Evolutionary conservation across 192 early-diverging fungal species (phyloP), one percentile per base, ranked within the genome.

Genomic region (Thoreauomyces humboldtii): DNA sequence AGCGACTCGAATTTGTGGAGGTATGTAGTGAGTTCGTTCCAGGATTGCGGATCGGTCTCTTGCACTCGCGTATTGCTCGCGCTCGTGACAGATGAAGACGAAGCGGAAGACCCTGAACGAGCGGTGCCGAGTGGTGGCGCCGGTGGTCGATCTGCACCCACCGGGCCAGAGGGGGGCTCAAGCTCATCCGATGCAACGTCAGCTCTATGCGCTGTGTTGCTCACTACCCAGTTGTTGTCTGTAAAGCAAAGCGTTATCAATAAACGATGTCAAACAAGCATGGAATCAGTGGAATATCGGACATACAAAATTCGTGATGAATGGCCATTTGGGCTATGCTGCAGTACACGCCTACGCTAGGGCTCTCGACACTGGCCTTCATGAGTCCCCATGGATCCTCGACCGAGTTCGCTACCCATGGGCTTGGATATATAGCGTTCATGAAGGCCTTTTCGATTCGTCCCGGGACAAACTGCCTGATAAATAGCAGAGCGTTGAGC

Each of bases 21-120:
- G 52, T 76, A 77, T n/a, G 74, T 73, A 9, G 58, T 62, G 9
- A 80, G 61, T 37, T 76, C 77, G 68, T 79, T 72, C 77, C 50
- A 52, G 27, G 50, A 25, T 28, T 52, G 44, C 27, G 25, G 50
- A 27, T 15, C 4, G 7, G 50, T 29, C 17, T 52, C 32, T 46
- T 2, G 44, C 2, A 12, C 14, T 27, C 50, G 50, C 50, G 25
- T 52, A 6, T 46, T 46, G 19, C 44, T 46, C 12, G 14, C 19
- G 25, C 44, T 24, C 12, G 44, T 24, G 44, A 46, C 25, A 24
- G 2, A 22, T 24, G 44, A 24, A 3, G 44, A 22, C 12, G 44
- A 24, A 46, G 44, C 19, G 5, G 44, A n/a, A n/a, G n/a, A n/a
- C n/a, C n/a, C n/a, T n/a, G n/a, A n/a, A n/a, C n/a, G n/a, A n/a